phyloP scores from a whole-genome alignment of 2,329 filamentous ascomycete genomes.

The Colletotrichum orchidophilum region DNA sequence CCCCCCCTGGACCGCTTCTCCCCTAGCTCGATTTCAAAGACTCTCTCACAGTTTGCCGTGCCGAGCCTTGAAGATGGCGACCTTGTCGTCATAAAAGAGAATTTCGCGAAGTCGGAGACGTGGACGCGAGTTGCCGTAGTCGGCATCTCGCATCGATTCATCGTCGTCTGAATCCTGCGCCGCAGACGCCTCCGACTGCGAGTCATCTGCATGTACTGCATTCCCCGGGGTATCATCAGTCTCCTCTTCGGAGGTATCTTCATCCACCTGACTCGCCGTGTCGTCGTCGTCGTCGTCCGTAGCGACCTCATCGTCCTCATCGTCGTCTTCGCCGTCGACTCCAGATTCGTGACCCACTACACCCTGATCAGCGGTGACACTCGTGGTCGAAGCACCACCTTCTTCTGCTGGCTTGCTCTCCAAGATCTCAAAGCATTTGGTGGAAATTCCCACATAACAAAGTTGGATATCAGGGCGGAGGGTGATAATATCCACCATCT shows the following conservation, averaged over 20 bases:
- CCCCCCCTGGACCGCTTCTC: neutral
- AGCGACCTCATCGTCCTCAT: slow-evolving; percentile 48
- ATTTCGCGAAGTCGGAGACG: slow-evolving; percentile 78
- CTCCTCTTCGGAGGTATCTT: slow-evolving; percentile 42
- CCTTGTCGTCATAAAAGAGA: slow-evolving; percentile 85
- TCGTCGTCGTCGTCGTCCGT: slow-evolving; percentile 44
- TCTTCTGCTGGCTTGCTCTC: slow-evolving; percentile 66
- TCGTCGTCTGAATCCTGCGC: slow-evolving; percentile 53
- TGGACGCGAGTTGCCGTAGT: slow-evolving; percentile 45
- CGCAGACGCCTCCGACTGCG: slow-evolving; percentile 36
- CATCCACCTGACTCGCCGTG: slow-evolving; percentile 40
- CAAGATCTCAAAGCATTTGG: slow-evolving; percentile 84
- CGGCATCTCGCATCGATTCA: slow-evolving; percentile 60
- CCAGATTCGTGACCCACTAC: slow-evolving; percentile 35
- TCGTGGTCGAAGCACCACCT: slow-evolving; percentile 35
- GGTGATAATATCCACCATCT: slow-evolving; percentile 81
- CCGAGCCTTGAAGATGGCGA: slow-evolving; percentile 81
- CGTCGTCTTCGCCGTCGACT: slow-evolving; percentile 45
- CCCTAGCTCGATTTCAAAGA: neutral
- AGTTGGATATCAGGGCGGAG: slow-evolving; percentile 79
- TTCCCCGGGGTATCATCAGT: slow-evolving; percentile 44
- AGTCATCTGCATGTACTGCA: slow-evolving; percentile 43
- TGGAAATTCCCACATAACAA: slow-evolving; percentile 79
- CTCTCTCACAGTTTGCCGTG: slow-evolving; percentile 60
- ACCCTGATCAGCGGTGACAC: slow-evolving; percentile 30